Evolutionary conservation across 768 basidiomycete species (phyloP).

Genomic region (Boletus reticulatus): DNA sequence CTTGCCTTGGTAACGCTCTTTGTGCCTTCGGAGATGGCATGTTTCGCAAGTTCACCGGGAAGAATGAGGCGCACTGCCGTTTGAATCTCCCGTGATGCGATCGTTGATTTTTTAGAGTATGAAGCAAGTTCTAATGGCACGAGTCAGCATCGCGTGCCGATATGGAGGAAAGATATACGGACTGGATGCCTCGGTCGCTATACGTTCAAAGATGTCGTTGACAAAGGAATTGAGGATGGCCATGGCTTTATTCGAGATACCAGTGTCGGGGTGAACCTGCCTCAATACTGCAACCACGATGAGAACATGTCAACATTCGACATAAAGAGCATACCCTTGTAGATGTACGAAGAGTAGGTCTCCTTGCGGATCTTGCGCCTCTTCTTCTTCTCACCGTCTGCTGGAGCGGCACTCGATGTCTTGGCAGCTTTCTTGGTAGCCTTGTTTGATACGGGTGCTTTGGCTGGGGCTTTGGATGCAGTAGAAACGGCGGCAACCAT

Average conservation of each 20-base stretch:
- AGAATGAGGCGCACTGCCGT: constrained; percentile 94
- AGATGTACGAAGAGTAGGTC: constrained; percentile 94
- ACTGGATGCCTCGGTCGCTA: constrained; percentile 89
- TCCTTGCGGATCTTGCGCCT: constrained; percentile 86
- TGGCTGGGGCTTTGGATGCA: constrained; percentile 44
- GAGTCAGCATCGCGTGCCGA: not conserved
- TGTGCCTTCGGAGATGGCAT: constrained; percentile 95
- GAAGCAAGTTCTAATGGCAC: constrained; percentile 75
- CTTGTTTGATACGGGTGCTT: constrained; percentile 35
- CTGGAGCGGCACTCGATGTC: constrained; percentile 49
- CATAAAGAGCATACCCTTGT: constrained; percentile 58
- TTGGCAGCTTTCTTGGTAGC: constrained; percentile 57
- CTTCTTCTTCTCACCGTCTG: constrained; percentile 83
- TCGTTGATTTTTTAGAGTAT: constrained; percentile 99
- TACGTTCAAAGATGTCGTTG: constrained; percentile 92
- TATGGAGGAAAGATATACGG: constrained; percentile 25
- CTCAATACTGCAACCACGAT: constrained; percentile 64
- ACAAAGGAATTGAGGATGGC: constrained; percentile 90
- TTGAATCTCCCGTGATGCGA: constrained; percentile 98
- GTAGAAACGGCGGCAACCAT: constrained; percentile 62
- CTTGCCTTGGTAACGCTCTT: constrained; percentile 65
- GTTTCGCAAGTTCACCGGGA: constrained; percentile 96
- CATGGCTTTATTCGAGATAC: constrained; percentile 98
- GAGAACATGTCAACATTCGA: not conserved
- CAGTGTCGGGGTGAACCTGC: constrained; percentile 97